Evolutionary conservation across 2,329 filamentous ascomycete species (phyloP).

Genomic region (Alternaria rosae): DNA sequence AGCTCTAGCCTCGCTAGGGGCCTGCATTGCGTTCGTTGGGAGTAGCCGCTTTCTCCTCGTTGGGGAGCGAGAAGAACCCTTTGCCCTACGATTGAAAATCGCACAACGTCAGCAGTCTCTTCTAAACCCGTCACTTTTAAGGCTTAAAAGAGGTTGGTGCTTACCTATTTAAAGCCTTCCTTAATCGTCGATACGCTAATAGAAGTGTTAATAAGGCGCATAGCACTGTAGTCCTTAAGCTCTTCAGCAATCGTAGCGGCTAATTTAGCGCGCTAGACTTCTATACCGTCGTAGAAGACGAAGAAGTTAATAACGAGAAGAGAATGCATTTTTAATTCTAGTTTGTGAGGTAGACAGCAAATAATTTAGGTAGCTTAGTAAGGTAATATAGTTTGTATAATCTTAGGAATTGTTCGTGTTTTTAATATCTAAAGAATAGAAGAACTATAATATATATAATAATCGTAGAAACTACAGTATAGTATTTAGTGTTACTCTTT

Average conservation of each 20-base stretch:
- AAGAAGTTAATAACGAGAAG: neutral
- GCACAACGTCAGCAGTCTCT: neutral
- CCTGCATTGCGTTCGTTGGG: constrained; percentile 8
- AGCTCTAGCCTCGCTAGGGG: constrained; percentile 19
- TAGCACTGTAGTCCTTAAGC: neutral
- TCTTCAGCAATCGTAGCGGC: neutral
- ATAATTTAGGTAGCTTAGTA: no score
- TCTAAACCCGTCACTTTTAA: no score
- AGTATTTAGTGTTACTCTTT: no score
- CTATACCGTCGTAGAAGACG: neutral
- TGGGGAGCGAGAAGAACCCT: constrained; percentile 16
- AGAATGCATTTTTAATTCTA: neutral
- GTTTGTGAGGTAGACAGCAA: no score
- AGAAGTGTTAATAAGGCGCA: neutral
- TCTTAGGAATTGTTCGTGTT: no score
- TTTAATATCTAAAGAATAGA: no score
- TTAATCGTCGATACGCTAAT: neutral
- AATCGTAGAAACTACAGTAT: no score
- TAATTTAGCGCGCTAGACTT: neutral
- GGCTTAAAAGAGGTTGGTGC: no score
- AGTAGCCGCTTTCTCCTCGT: constrained; percentile 8
- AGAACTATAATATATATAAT: no score
- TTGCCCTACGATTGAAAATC: constrained; percentile 5
- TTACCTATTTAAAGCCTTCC: neutral
- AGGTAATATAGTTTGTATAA: no score